Evolutionary conservation across 495 filamentous ascomycete genomes (phyloP).

Genomic region (Tuber magnatum): DNA sequence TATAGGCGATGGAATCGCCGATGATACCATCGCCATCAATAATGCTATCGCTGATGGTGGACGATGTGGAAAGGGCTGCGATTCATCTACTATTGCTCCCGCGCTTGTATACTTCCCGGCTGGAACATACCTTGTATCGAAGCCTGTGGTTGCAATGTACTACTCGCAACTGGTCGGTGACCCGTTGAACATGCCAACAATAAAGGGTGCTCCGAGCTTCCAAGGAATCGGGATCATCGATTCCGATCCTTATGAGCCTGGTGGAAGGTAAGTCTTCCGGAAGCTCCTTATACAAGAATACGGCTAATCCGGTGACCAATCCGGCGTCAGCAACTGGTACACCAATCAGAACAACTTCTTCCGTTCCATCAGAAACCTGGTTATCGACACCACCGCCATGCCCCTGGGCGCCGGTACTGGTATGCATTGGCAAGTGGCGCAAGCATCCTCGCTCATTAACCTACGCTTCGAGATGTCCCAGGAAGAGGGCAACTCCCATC

Average conservation of each 20-base stretch:
- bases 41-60: constrained; percentile 65
- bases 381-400: constrained; percentile 74
- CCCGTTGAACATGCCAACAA: constrained; percentile 56
- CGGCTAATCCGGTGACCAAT: not conserved
- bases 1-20: constrained; percentile 60
- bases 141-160: constrained; percentile 64
- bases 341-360: constrained; percentile 99
- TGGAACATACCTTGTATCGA: constrained; percentile 65
- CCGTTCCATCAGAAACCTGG: constrained; percentile 88
- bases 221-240: constrained; percentile 84
- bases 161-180: constrained; percentile 79
- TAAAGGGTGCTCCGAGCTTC: constrained; percentile 70
- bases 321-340: constrained; percentile 50
- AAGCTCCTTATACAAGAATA: not conserved
- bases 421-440: constrained; percentile 97
- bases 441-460: constrained; percentile 88
- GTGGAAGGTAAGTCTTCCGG: constrained; percentile 45
- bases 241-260: constrained; percentile 67
- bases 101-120: constrained; percentile 75
- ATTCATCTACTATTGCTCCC: constrained; percentile 65
- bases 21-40: constrained; percentile 89
- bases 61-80: constrained; percentile 71
- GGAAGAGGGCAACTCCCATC: constrained; percentile 68
- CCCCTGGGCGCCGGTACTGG: constrained; percentile 59
- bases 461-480: constrained; percentile 81